A percentile compares a stretch with the other conserved stretches of the same genome.
phyloP scores from a whole-genome alignment of 2,329 filamentous ascomycete genomes.

The Penicillium sp. region DNA sequence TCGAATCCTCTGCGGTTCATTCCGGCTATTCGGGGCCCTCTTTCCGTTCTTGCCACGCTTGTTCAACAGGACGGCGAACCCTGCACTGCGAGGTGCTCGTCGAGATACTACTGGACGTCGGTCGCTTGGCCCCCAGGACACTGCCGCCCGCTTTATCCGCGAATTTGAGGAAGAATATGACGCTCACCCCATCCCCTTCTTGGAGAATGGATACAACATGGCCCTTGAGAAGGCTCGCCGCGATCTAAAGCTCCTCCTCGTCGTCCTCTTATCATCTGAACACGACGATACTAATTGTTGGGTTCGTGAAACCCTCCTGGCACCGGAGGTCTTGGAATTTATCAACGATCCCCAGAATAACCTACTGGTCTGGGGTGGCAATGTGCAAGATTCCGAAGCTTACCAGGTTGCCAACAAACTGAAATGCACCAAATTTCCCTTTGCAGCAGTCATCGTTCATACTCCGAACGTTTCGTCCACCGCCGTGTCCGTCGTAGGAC shows the following conservation, averaged over 20 bases:
- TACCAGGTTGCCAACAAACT: constrained; percentile 89
- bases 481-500: constrained; percentile 84
- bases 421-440: constrained; percentile 88
- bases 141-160: constrained; percentile 79
- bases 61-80: constrained; percentile 46
- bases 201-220: constrained; percentile 86
- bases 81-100: constrained; percentile 44
- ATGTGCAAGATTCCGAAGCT: constrained; percentile 86
- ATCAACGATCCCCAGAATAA: constrained; percentile 72
- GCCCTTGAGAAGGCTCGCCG: constrained; percentile 85
- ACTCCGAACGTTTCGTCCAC: constrained; percentile 79
- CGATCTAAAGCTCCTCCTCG: constrained; percentile 86
- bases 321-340: constrained; percentile 68
- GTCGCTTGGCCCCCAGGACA: constrained; percentile 78
- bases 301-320: constrained; percentile 74
- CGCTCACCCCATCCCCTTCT: constrained; percentile 62
- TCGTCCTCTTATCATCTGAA: constrained; percentile 83
- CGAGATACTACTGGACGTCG: constrained; percentile 66
- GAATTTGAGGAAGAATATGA: constrained; percentile 96
- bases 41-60: constrained; percentile 74
- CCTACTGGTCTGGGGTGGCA: constrained; percentile 87
- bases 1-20: constrained; percentile 61
- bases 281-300: constrained; percentile 88
- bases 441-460: constrained; percentile 78
- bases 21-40: constrained; percentile 71